Conservation (phyloP, 2,329 filamentous ascomycete species). For the Ramularia endophylla region DNA sequence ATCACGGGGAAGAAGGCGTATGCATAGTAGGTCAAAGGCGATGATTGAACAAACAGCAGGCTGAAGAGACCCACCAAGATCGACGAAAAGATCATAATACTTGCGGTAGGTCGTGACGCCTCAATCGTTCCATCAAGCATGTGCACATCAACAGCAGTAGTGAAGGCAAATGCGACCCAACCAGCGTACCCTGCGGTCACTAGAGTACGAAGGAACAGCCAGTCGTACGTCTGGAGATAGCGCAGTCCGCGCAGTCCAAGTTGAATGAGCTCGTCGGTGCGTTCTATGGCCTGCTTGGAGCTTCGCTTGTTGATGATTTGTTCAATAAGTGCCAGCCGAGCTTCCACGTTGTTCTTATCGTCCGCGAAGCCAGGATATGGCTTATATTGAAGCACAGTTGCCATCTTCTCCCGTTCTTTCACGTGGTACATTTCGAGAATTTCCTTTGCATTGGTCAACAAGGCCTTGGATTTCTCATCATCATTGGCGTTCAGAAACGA, state of each 20-base stretch:
- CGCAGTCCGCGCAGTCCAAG: slow-evolving; percentile 74
- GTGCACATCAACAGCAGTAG: slow-evolving; percentile 81
- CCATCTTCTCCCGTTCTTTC: slow-evolving; percentile 80
- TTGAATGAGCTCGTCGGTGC: slow-evolving; percentile 70
- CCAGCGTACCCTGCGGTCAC: slow-evolving; percentile 88
- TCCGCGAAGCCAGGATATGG: slow-evolving; percentile 67
- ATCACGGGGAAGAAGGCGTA: slow-evolving; percentile 89
- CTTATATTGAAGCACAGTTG: slow-evolving; percentile 67
- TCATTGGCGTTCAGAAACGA: slow-evolving; percentile 68
- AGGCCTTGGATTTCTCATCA: slow-evolving; percentile 74
- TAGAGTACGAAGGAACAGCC: slow-evolving; percentile 85
- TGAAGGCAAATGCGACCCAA: slow-evolving; percentile 90
- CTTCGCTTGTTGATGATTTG: slow-evolving; percentile 59
- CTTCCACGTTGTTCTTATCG: slow-evolving; percentile 56
- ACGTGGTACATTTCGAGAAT: slow-evolving; percentile 96
- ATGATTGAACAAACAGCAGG: slow-evolving; percentile 71
- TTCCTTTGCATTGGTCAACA: slow-evolving; percentile 74
- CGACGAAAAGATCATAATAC: slow-evolving; percentile 65
- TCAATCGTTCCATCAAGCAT: slow-evolving; percentile 67
- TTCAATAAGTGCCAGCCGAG: slow-evolving; percentile 62
- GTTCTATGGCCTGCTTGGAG: slow-evolving; percentile 71
- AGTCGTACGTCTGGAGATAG: slow-evolving; percentile 97
- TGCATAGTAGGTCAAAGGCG: slow-evolving; percentile 77
- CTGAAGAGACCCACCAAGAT: slow-evolving; percentile 70
- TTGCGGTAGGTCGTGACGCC: slow-evolving; percentile 56